A percentile compares a stretch with the other conserved stretches of the same genome.
Conservation (phyloP, 2,329 filamentous ascomycete genomes). For the Alternaria dauci region DNA sequence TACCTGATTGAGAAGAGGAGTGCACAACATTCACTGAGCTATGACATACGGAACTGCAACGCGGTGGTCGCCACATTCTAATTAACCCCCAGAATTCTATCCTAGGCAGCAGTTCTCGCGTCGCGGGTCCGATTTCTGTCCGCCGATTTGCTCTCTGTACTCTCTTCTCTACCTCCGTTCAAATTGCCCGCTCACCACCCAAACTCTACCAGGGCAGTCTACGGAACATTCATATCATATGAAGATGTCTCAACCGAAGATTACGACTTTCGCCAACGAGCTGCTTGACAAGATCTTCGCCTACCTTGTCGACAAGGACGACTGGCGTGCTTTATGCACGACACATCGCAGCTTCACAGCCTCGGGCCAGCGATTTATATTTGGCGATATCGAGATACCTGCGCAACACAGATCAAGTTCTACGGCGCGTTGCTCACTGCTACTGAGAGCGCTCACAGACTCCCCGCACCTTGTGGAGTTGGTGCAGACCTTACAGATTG, state of each 20-base stretch:
- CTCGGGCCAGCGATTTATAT: background rate
- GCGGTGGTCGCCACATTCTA: background rate
- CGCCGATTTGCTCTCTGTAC: background rate
- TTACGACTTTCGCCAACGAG: background rate
- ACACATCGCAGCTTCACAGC: background rate
- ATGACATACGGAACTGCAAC: background rate
- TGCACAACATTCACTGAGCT: background rate
- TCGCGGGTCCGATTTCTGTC: too few relatives aligned
- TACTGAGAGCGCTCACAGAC: background rate
- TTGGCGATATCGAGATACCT: background rate
- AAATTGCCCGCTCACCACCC: background rate
- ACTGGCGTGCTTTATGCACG: background rate
- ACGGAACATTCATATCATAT: background rate
- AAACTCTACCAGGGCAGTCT: background rate
- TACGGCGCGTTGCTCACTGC: background rate
- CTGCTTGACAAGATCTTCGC: background rate
- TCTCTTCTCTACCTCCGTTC: background rate
- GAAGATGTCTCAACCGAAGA: background rate
- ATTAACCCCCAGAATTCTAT: background rate
- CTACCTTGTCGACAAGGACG: background rate
- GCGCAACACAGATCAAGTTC: background rate
- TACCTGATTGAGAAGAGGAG: background rate
- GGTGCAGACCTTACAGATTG: background rate
- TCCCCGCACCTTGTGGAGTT: background rate
- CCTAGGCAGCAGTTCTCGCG: background rate